Percentiles rank a stretch among this genome's conserved stretches.
These are phyloP conservation scores for Syncephalastrum contaminatum DNA, from an alignment of 371 early-diverging fungal species.

Conservation along the genomic window DNA sequence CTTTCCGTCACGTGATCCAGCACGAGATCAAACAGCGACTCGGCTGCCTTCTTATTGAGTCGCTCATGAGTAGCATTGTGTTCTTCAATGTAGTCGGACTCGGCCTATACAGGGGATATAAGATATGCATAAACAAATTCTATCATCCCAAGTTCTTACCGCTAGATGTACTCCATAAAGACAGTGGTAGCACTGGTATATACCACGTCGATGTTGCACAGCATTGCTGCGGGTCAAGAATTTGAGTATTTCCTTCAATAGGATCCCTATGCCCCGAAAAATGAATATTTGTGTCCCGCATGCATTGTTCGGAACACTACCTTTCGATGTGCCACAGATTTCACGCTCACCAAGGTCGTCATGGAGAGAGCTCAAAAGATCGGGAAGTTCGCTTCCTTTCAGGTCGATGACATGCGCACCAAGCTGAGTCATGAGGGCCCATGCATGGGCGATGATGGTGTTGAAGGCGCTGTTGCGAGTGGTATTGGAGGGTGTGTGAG, in stretches of 20 bases:
- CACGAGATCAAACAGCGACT: slow-evolving; percentile 48
- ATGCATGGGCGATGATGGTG: slow-evolving; percentile 23
- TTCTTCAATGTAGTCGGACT: slow-evolving; percentile 52
- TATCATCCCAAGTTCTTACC: slow-evolving; percentile 27
- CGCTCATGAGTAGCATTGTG: slow-evolving; percentile 49
- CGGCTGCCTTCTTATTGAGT: slow-evolving; percentile 58
- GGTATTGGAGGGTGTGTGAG: slow-evolving; percentile 31
- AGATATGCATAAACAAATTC: not conserved
- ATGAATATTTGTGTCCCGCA: not conserved
- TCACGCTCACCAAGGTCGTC: slow-evolving; percentile 67
- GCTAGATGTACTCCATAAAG: slow-evolving; percentile 61
- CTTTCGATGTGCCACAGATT: slow-evolving; percentile 57
- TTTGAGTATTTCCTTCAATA: slow-evolving; percentile 28
- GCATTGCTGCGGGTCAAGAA: slow-evolving; percentile 18
- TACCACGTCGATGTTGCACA: slow-evolving; percentile 27
- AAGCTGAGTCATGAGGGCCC: slow-evolving; percentile 32
- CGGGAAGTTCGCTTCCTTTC: slow-evolving; percentile 22
- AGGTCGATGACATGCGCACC: slow-evolving; percentile 4
- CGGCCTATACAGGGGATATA: slow-evolving; percentile 34
- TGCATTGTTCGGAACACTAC: slow-evolving; percentile 20
- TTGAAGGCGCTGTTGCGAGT: slow-evolving; percentile 36
- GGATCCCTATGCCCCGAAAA: slow-evolving; percentile 30
- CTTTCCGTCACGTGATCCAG: slow-evolving; percentile 40
- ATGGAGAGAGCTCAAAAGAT: slow-evolving; percentile 55
- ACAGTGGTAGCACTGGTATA: slow-evolving; percentile 73